Conservation (phyloP, 2,329 filamentous ascomycete species). For the Aquanectria penicillioides region DNA sequence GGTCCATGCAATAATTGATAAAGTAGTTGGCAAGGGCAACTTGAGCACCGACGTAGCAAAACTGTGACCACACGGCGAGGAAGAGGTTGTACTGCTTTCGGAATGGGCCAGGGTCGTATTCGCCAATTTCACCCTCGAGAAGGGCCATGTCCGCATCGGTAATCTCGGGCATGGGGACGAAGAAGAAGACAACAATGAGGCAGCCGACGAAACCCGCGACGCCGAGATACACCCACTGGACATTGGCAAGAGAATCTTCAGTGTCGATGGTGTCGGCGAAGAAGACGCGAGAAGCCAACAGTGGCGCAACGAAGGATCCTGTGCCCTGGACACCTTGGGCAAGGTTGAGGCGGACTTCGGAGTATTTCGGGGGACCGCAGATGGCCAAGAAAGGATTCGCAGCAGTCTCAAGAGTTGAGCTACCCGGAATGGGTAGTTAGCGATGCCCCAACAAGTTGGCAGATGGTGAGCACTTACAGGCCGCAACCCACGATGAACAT, state of each 20-base stretch:
- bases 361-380: slow-evolving; percentile 68
- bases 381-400: slow-evolving; percentile 49
- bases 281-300: slow-evolving; percentile 69
- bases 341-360: slow-evolving; percentile 67
- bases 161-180: slow-evolving; percentile 61
- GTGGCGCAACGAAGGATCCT: slow-evolving; percentile 66
- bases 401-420: slow-evolving; percentile 62
- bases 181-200: slow-evolving; percentile 67
- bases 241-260: slow-evolving; percentile 62
- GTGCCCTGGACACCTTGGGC: slow-evolving; percentile 68
- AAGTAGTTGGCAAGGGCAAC: slow-evolving; percentile 64
- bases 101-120: slow-evolving; percentile 60
- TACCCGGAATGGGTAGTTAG: not conserved
- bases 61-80: slow-evolving; percentile 68
- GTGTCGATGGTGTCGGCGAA: slow-evolving; percentile 64
- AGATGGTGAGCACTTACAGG: slow-evolving; percentile 46
- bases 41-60: slow-evolving; percentile 71
- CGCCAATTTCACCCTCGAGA: slow-evolving; percentile 56
- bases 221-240: slow-evolving; percentile 73
- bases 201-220: slow-evolving; percentile 69
- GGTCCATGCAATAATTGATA: slow-evolving; percentile 58
- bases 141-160: slow-evolving; percentile 71
- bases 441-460: too few relatives aligned
- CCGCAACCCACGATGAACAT: slow-evolving; percentile 58
- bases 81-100: slow-evolving; percentile 69